Conservation (phyloP, 2,329 filamentous ascomycete species). For the Trichoderma harzianum region DNA sequence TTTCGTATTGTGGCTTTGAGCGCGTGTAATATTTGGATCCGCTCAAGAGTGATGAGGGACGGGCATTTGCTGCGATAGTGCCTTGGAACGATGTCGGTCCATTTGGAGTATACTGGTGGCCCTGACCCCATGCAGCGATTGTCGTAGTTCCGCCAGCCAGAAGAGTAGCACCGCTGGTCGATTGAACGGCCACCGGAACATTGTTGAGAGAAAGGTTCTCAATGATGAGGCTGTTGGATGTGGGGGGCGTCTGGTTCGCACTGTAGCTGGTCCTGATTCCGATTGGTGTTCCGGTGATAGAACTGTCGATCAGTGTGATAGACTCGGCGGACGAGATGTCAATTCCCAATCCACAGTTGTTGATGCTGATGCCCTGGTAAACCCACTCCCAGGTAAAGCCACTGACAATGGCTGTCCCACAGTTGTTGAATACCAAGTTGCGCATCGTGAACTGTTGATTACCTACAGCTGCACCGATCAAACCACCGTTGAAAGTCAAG, state of each 20-base stretch:
- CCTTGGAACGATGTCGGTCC: constrained; percentile 5
- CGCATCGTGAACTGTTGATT: constrained; percentile 68
- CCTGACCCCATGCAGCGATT: constrained; percentile 4
- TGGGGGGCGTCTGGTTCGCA: not conserved
- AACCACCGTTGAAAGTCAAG: constrained; percentile 59
- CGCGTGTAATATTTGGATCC: constrained; percentile 5
- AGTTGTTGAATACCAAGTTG: constrained; percentile 63
- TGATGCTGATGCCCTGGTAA: constrained; percentile 6
- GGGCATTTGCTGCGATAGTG: not conserved
- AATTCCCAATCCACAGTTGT: not conserved
- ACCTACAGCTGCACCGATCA: constrained; percentile 46
- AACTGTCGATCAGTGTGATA: not conserved
- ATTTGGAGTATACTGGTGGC: not conserved
- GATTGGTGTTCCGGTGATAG: not conserved
- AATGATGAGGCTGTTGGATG: constrained; percentile 1
- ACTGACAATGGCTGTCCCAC: constrained; percentile 62
- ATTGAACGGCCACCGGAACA: constrained; percentile 9
- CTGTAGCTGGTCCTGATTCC: constrained; percentile 4
- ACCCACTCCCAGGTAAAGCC: constrained; percentile 72
- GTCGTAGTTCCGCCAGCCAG: constrained; percentile 5
- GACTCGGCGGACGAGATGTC: constrained; percentile 1
- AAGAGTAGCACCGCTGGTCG: not conserved
- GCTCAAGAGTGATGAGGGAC: not conserved
- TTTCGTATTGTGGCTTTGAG: constrained; percentile 17
- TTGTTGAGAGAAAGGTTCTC: constrained; percentile 9